phyloP scores from a whole-genome alignment of 2,329 filamentous ascomycete species.

The Ophiostoma sp. region DNA sequence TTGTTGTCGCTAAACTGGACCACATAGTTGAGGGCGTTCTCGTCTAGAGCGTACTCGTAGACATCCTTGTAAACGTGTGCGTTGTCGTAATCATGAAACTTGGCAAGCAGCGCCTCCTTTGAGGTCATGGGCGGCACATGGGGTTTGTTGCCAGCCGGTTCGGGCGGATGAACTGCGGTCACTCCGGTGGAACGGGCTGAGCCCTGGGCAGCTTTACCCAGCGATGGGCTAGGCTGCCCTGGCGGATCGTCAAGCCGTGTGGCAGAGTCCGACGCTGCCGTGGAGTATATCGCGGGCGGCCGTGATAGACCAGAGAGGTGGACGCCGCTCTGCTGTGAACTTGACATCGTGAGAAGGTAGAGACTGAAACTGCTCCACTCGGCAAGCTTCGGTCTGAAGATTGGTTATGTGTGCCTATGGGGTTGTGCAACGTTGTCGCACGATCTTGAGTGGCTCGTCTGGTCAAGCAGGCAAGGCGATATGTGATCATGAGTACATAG shows the following conservation, averaged over 20 bases:
- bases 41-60: slow-evolving; percentile 37
- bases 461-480: neutral
- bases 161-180: neutral
- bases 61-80: slow-evolving; percentile 41
- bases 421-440: neutral
- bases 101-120: neutral
- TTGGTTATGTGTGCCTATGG: no score
- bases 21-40: slow-evolving; percentile 52
- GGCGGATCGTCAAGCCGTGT: neutral
- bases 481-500: neutral
- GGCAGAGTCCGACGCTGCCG: neutral
- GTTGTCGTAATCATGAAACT: slow-evolving; percentile 51
- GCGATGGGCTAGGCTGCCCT: neutral
- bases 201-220: neutral
- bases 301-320: neutral
- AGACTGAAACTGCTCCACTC: neutral
- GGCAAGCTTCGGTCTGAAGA: no score
- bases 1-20: slow-evolving; percentile 56
- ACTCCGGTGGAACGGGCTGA: neutral
- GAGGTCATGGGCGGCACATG: neutral
- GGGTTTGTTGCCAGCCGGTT: neutral
- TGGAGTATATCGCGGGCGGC: neutral
- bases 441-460: neutral
- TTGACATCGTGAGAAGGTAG: neutral
- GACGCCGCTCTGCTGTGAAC: neutral